Evolutionary conservation across 768 basidiomycete species (phyloP), one percentile per base, ranked within the genome.

Genomic region (Kwoniella mangroviensis): DNA sequence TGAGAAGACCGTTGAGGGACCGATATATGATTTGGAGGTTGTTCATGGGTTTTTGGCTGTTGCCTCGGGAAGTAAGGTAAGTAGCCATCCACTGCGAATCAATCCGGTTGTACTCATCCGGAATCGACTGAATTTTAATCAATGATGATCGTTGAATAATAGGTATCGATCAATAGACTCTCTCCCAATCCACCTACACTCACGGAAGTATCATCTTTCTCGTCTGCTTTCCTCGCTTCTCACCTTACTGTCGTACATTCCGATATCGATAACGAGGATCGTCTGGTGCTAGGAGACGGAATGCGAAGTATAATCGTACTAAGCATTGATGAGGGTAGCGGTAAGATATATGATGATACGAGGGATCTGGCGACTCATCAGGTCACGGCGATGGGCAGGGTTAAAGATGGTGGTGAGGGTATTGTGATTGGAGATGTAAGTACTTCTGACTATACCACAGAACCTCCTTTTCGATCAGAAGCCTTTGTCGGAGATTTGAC

Each of bases 341-440:
- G 79, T 10, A 60, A 71, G 26, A 65, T 83, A 2, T 63, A 64
- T 42, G 74, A 73, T 15, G 79, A 81, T 64, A 72, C 75, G 21
- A 72, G 78, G 59, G 81, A 83, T 72, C 67, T 80, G 72, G 80
- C 75, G 5, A 79, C 81, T n/a, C 79, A 83, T 64, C 65, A 73
- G 53, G 79, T 81, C 2, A 63, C 73, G 6, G 73, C 72, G 0
- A 73, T 83, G 78, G 75, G 78, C 49, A 70, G 74, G 21, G 45
- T 83, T 6, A 59, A 55, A 13, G 80, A 79, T 59, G 74, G 70
- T 5, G 80, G 80, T 1, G 68, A 77, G 21, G 78, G 77, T 10
- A 73, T 81, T 0, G 65, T 80, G 19, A 73, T 83, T 43, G 74
- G 78, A 2, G 82, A 83, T 74, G 82, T 83, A 62, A 73, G 82